These are phyloP conservation scores for Aquanectria penicillioides DNA, from an alignment of 2,329 filamentous ascomycete species.

Conservation along the genomic window DNA sequence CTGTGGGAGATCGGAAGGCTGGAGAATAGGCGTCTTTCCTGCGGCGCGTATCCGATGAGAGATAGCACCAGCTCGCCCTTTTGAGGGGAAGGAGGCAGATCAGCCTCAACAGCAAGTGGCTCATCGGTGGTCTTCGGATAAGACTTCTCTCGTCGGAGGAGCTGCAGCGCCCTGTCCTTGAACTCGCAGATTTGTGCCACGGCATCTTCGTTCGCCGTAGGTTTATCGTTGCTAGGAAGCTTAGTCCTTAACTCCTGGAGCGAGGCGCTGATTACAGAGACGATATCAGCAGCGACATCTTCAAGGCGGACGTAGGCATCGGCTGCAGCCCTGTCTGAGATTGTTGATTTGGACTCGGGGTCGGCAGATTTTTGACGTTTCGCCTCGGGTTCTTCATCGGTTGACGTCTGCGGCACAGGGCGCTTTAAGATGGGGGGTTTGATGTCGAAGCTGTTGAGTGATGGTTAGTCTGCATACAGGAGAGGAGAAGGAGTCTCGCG, in stretches of 20 bases:
- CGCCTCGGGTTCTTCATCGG: conserved; percentile 62
- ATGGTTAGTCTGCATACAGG: conserved; percentile 42
- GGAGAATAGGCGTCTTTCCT: conserved; percentile 84
- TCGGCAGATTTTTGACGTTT: conserved; percentile 70
- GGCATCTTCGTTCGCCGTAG: conserved; percentile 46
- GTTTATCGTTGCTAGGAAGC: conserved; percentile 43
- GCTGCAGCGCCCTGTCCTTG: conserved; percentile 68
- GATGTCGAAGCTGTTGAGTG: conserved; percentile 60
- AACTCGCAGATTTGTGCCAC: conserved; percentile 64
- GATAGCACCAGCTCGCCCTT: conserved; percentile 73
- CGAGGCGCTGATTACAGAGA: conserved; percentile 58
- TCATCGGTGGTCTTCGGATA: conserved; percentile 56
- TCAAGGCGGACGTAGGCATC: conserved; percentile 69
- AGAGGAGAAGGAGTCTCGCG: conserved; percentile 19
- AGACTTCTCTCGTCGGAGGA: conserved; percentile 70
- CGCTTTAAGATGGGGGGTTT: conserved; percentile 65
- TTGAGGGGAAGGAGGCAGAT: conserved; percentile 49
- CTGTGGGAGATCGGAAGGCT: conserved; percentile 67
- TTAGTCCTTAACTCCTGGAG: conserved; percentile 56
- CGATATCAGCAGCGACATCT: conserved; percentile 70
- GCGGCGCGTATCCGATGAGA: conserved; percentile 78
- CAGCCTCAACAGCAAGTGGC: conserved; percentile 52
- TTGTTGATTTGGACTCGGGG: conserved; percentile 50
- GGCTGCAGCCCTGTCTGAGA: conserved; percentile 63
- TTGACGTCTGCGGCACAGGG: conserved; percentile 55